Conservation (phyloP, 148 eudicot genomes). For the Chenopodium formosanum region DNA sequence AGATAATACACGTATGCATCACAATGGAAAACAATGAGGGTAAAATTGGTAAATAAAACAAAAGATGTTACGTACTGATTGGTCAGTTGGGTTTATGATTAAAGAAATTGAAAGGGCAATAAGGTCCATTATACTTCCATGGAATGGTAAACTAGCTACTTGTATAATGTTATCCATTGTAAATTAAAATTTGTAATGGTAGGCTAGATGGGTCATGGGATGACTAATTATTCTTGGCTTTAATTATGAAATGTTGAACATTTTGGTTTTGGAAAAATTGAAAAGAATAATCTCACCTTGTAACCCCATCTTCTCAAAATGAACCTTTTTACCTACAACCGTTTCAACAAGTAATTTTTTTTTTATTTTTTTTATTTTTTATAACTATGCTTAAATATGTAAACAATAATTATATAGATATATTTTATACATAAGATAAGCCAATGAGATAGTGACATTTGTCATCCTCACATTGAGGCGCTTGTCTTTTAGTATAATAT, state of each 20-base stretch:
- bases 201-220: background rate
- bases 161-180: background rate
- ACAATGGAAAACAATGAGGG: background rate
- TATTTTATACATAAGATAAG: too few species aligned
- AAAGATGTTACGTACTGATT: background rate
- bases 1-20: constrained; percentile 15
- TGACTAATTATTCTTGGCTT: background rate
- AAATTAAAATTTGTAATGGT: background rate
- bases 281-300: too few species aligned
- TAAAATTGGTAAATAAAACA: background rate
- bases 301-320: too few species aligned
- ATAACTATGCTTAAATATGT: too few species aligned
- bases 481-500: too few species aligned
- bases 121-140: background rate
- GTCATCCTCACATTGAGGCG: too few species aligned
- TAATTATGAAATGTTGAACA: background rate
- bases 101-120: background rate
- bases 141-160: background rate
- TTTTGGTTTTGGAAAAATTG: too few species aligned
- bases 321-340: too few species aligned
- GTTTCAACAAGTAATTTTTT: too few species aligned
- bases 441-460: too few species aligned
- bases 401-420: too few species aligned
- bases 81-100: background rate
- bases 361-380: too few species aligned